Conservation (phyloP, 2,329 filamentous ascomycete genomes). For the Phialophora tarda region DNA sequence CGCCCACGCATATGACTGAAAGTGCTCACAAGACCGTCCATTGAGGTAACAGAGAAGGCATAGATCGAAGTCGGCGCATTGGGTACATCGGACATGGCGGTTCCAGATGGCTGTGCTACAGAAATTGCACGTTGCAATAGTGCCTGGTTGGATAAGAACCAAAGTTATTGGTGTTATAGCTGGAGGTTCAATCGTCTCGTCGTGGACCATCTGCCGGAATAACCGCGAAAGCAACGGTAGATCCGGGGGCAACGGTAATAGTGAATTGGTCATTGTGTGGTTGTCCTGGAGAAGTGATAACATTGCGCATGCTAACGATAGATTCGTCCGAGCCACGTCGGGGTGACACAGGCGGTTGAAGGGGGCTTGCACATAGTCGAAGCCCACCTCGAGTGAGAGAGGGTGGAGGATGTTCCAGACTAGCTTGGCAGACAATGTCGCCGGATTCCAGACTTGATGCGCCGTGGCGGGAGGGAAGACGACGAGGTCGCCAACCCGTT, state of each 20-base stretch:
- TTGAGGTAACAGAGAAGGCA: constrained; percentile 47
- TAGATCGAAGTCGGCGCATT: constrained; percentile 47
- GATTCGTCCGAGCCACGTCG: constrained; percentile 44
- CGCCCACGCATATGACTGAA: constrained; percentile 44
- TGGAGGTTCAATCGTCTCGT: constrained; percentile 42
- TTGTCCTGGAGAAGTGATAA: constrained; percentile 42
- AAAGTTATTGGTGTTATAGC: constrained; percentile 40
- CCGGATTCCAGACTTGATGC: constrained; percentile 48
- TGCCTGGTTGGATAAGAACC: constrained; percentile 43
- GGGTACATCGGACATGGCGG: constrained; percentile 46
- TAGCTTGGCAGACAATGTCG: constrained; percentile 45
- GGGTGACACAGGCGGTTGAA: constrained; percentile 46
- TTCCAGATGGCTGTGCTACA: constrained; percentile 49
- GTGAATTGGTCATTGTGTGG: constrained; percentile 27
- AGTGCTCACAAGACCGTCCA: constrained; percentile 47
- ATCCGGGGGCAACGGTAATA: constrained; percentile 40
- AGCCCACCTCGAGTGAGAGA: constrained; percentile 44
- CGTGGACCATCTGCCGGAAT: constrained; percentile 44
- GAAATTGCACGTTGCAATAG: constrained; percentile 47
- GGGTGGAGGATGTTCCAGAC: constrained; percentile 49
- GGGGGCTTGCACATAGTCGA: constrained; percentile 45
- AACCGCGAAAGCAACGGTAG: constrained; percentile 41
- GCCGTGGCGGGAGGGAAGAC: constrained; percentile 47
- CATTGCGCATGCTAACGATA: constrained; percentile 44
- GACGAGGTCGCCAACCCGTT: constrained; percentile 45